phyloP scores from a whole-genome alignment of 169 alveolate genomes.

The Neospora caninum region DNA sequence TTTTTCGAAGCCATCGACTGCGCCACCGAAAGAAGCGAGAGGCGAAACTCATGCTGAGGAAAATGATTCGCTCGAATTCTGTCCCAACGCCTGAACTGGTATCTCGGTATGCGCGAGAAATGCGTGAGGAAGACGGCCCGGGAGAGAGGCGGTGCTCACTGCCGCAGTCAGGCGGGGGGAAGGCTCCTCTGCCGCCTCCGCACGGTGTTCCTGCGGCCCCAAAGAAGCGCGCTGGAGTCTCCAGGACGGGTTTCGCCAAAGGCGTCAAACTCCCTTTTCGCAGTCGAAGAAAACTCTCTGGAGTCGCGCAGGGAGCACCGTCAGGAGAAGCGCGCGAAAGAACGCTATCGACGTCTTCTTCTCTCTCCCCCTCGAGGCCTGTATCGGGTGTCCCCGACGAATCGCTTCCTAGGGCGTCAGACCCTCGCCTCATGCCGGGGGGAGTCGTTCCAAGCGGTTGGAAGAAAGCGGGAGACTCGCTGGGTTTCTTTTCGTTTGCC shows the following conservation, averaged over 20 bases:
- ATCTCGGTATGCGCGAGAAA: not conserved
- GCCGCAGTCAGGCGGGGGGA: not conserved
- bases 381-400: not conserved
- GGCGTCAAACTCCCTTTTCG: not conserved
- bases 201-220: too few relatives aligned
- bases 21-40: not conserved
- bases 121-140: not conserved
- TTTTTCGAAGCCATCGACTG: not conserved
- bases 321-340: not conserved
- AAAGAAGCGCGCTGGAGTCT: too few relatives aligned
- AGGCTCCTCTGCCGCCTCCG: too few relatives aligned
- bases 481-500: not conserved
- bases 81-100: constrained; percentile 8
- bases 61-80: not conserved
- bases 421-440: not conserved
- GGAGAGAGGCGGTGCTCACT: not conserved
- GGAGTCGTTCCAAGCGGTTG: not conserved
- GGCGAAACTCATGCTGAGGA: not conserved
- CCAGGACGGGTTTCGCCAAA: not conserved
- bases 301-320: too few relatives aligned
- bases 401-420: not conserved
- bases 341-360: not conserved
- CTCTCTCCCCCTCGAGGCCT: not conserved
- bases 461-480: not conserved
- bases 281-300: not conserved